Percentiles rank a stretch among this genome's conserved stretches.
These are phyloP conservation scores for Pyrus hybrid DNA, from an alignment of 331 rosid genomes.

Conservation along the genomic window DNA sequence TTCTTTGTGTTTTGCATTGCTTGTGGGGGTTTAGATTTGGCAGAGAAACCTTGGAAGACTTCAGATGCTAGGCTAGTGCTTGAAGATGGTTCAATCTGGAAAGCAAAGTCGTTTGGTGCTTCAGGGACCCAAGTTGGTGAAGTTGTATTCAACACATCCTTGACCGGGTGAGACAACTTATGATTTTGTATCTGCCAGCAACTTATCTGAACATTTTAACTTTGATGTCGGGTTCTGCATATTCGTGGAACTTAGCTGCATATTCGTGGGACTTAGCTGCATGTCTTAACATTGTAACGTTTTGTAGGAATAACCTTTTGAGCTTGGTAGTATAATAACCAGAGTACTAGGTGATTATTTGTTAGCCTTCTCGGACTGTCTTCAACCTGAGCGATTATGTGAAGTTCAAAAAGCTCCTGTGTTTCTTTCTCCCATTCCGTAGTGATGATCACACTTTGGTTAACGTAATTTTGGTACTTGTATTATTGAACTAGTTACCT, in stretches of 20 bases:
- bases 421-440: background rate
- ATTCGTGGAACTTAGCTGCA: background rate
- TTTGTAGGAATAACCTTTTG: background rate
- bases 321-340: background rate
- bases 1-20: background rate
- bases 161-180: conserved; percentile 59
- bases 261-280: too few species aligned
- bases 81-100: conserved; percentile 90
- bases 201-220: background rate
- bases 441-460: background rate
- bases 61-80: conserved; percentile 88
- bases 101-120: conserved; percentile 86
- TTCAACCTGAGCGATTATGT: background rate
- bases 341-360: background rate
- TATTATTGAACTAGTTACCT: background rate
- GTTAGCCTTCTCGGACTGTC: background rate
- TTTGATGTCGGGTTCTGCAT: background rate
- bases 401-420: background rate
- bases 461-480: background rate
- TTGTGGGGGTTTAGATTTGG: conserved; percentile 29
- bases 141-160: conserved; percentile 88
- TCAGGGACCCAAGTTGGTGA: too few species aligned
- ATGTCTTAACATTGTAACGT: too few species aligned
- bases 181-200: background rate
- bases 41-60: conserved; percentile 73